Percentiles rank a stretch among this genome's conserved stretches.
These are phyloP conservation scores for Podospora tetraspora DNA, from an alignment of 495 filamentous ascomycete genomes.

Conservation along the genomic window DNA sequence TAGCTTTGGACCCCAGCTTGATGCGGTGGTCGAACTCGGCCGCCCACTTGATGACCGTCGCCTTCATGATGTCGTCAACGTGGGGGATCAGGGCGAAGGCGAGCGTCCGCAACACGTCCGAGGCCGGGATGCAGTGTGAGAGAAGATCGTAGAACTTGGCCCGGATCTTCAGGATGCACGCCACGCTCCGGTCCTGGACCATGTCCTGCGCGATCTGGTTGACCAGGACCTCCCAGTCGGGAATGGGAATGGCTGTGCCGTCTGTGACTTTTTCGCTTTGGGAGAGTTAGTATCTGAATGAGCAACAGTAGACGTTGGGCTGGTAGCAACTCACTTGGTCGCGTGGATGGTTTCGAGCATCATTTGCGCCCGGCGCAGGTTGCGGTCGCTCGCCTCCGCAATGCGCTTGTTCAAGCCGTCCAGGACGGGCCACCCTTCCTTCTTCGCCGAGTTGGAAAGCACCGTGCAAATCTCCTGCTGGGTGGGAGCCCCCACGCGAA, in stretches of 20 bases:
- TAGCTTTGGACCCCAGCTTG: conserved; percentile 85
- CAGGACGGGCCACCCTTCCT: conserved; percentile 68
- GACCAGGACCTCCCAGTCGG: conserved; percentile 93
- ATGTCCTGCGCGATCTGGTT: conserved; percentile 84
- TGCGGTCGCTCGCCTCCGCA: conserved; percentile 86
- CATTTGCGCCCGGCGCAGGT: conserved; percentile 79
- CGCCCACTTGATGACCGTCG: conserved; percentile 90
- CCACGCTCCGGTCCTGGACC: conserved; percentile 81
- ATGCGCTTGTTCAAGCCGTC: conserved; percentile 72
- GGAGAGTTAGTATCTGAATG: conserved; percentile 11
- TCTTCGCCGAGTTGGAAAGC: conserved; percentile 65
- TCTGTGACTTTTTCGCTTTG: conserved; percentile 85
- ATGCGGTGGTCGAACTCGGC: conserved; percentile 96
- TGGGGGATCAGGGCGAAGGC: conserved; percentile 86
- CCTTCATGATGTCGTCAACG: conserved; percentile 82
- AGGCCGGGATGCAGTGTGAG: conserved; percentile 93
- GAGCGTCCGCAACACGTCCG: conserved; percentile 85
- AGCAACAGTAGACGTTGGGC: no score
- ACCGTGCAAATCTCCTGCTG: conserved; percentile 77
- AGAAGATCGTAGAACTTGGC: conserved; percentile 92
- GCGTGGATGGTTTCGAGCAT: conserved; percentile 97
- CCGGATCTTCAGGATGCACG: conserved; percentile 77
- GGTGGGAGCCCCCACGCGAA: conserved; percentile 86
- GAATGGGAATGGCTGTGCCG: conserved; percentile 80
- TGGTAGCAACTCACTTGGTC: conserved; percentile 76